Base-by-base conservation (phyloP, 371 early-diverging fungal species). In the Lichtheimia hyalospora region DNA sequence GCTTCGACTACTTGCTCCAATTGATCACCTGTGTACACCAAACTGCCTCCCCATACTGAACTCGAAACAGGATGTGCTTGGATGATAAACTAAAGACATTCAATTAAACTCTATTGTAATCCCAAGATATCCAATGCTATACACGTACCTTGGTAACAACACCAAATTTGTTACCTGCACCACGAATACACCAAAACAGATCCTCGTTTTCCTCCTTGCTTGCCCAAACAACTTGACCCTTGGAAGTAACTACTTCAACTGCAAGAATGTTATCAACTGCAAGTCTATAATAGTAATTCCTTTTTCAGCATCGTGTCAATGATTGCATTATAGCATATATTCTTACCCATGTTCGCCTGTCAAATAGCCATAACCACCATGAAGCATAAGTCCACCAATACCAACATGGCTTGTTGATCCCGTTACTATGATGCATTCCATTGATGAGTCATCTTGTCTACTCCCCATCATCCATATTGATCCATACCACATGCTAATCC, bases 141-240 rank as follows among this genome's bases (percentile, higher is more conserved):
- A 28, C 2, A 10, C 42, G n/a, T 58, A 69, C 69, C 60, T 70
- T 70, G 15, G 80, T 81, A 15, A 85, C 82, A 7, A 85, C 74
- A n/a, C 83, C 88, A 63, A 67, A 84, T 3, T 83, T 82, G 21
- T 75, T 75, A 10, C 85, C 86, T 5, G 84, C 86, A 25, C 86
- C 88, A 25, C 88, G 79, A n/a, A 86, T 61, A 2, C 82, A 83
- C 69, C 75, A 86, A 62, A 81, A 88, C 12, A 88, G 63, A 48
- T 88, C 86, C 2, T 62, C 7, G 58, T 87, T 76, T 25, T 64
- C 24, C 3, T 62, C 60, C 15, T 71, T 60, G 46, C 61, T 73
- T 41, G 75, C 82, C 46, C 60, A 71, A 7, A 83, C 43, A 10
- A 83, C 49, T 5, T 74, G 53, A 1, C 88, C 88, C 18, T 77